Conservation (phyloP, 1,284 basidiomycete genomes). For the Wallemia mellicola region DNA sequence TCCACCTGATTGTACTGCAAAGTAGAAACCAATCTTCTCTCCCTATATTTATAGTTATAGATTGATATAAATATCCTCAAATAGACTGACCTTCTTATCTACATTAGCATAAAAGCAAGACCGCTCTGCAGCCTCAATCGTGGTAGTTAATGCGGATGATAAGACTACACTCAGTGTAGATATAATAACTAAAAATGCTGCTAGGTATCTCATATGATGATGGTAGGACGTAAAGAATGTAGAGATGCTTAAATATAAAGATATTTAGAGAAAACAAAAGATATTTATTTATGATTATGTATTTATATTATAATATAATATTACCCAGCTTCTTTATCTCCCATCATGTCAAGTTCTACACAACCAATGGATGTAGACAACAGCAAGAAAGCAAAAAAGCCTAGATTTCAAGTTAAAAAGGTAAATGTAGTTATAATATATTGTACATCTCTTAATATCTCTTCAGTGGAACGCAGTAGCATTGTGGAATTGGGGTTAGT, state of each 20-base stretch:
- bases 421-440: not conserved
- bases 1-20: constrained; percentile 37
- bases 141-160: constrained; percentile 51
- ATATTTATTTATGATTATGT: no score
- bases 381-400: not conserved
- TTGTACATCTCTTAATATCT: constrained; percentile 2
- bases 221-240: not conserved
- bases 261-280: no score
- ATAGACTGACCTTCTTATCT: constrained; percentile 38
- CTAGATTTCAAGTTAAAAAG: not conserved
- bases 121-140: constrained; percentile 54
- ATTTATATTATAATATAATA: no score
- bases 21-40: constrained; percentile 8
- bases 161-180: not conserved
- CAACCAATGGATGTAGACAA: not conserved
- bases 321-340: no score
- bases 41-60: not conserved
- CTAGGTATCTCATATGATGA: not conserved
- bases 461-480: constrained; percentile 79
- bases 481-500: constrained; percentile 79
- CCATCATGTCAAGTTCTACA: no score
- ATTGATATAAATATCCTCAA: not conserved
- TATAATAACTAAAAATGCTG: not conserved
- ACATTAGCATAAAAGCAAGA: constrained; percentile 89
- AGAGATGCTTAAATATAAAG: no score